Percentiles rank a stretch among this genome's conserved stretches.
Evolutionary conservation across 2,329 filamentous ascomycete species (phyloP).

Genomic region (Rutstroemia sp.): DNA sequence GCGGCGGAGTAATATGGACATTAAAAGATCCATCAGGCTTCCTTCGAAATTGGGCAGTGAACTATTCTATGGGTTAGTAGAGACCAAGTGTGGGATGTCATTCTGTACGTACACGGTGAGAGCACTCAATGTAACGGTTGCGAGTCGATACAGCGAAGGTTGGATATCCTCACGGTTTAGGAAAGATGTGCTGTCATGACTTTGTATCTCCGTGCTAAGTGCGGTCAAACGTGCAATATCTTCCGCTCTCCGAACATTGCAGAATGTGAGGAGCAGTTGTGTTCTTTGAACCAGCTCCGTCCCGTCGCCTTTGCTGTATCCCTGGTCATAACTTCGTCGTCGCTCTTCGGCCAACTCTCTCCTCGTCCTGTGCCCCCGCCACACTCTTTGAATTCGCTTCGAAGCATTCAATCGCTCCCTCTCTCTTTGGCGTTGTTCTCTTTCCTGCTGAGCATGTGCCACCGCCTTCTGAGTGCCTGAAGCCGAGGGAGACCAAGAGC

Average conservation of each 20-base stretch:
- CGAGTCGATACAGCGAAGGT: slow-evolving; percentile 18
- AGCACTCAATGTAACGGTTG: slow-evolving; percentile 19
- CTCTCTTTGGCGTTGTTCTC: slow-evolving; percentile 72
- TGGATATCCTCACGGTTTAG: slow-evolving; percentile 18
- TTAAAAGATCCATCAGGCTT: slow-evolving; percentile 21
- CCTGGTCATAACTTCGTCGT: slow-evolving; percentile 55
- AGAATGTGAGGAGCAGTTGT: slow-evolving; percentile 43
- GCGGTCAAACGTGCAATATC: slow-evolving; percentile 42
- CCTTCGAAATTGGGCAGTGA: slow-evolving; percentile 1
- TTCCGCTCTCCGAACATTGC: slow-evolving; percentile 36
- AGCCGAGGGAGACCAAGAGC: slow-evolving; percentile 48
- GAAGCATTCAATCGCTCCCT: slow-evolving; percentile 68
- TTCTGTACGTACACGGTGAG: slow-evolving; percentile 21
- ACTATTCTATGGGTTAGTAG: neutral
- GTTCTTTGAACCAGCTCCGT: slow-evolving; percentile 34
- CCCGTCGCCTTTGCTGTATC: slow-evolving; percentile 18
- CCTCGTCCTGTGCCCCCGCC: slow-evolving; percentile 69
- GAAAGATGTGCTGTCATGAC: slow-evolving; percentile 32
- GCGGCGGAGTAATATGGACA: slow-evolving; percentile 16
- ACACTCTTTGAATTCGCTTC: slow-evolving; percentile 67
- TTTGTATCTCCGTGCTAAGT: slow-evolving; percentile 31
- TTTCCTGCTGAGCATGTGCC: slow-evolving; percentile 79
- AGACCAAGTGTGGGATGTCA: neutral
- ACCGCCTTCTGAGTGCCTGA: slow-evolving; percentile 69
- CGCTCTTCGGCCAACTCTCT: slow-evolving; percentile 47